Base-by-base conservation (phyloP, 768 basidiomycete species). In the Hygrocybe punicea region DNA sequence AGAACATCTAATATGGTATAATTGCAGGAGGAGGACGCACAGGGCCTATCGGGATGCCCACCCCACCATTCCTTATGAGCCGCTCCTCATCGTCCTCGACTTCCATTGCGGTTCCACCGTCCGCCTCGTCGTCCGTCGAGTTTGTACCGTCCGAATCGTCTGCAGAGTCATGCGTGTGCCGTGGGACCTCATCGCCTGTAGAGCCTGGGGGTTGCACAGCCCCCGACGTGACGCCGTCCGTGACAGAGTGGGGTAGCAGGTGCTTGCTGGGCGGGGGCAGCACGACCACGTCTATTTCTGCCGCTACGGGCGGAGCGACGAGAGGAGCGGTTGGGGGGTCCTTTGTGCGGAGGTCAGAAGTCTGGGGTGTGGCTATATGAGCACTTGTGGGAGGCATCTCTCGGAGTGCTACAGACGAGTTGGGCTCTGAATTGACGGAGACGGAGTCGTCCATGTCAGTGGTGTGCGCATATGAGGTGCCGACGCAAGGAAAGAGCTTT, bases 11-110 rank as follows among this genome's bases (percentile, higher is more conserved):
- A 17, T 24, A 8, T n/a, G 17, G 19, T 6, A 51, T 33, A 39
- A 19, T 40, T 21, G 21, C 17, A 34, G 47, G 49, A 25, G 44
- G 47, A 49, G 39, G 16, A 81, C 90, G 69, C 71, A 96, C 94
- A 51, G 91, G 86, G 33, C 94, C 95, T 39, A 93, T 82, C 17
- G 96, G 96, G 57, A 98, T 98, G 37, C 97, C 97, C 56, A 91
- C 88, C 9, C 97, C 96, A 42, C 95, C 95, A 53, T 87, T 89
- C 73, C 86, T 79, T 60, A 97, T 95, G 53, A 98, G 78, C 60
- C 85, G 79, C 62, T 93, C 91, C 69, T 97, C 94, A 56, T 97
- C 93, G 58, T 96, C 93, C 65, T 96, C 90, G 57, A 83, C 82
- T 53, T 84, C 82, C 23, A 82, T 71, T 10, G 69, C 71, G 29